Conservation (phyloP, 371 early-diverging fungal species). For the Dichotomocladium elegans region DNA sequence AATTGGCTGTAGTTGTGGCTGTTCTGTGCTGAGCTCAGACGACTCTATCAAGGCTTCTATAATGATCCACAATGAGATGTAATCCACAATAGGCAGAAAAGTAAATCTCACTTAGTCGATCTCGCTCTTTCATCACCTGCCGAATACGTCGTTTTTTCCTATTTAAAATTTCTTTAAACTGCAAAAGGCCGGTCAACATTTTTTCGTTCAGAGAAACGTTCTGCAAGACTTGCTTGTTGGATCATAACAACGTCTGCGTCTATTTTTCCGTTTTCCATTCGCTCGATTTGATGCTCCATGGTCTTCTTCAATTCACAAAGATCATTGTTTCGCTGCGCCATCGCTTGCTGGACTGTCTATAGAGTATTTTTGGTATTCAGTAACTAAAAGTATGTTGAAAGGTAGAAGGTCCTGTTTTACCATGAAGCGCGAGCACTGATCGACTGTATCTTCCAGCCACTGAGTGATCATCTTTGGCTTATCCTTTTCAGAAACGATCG, state of each 20-base stretch:
- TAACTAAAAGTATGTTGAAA: neutral
- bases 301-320: slow-evolving; percentile 1
- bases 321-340: slow-evolving; percentile 6
- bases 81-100: neutral
- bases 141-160: slow-evolving; percentile 9
- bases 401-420: neutral
- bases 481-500: neutral
- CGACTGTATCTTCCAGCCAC: slow-evolving; percentile 11
- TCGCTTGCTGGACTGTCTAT: neutral
- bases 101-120: slow-evolving; percentile 1
- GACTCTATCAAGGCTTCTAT: neutral
- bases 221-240: neutral
- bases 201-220: neutral
- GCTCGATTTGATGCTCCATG: slow-evolving; percentile 4
- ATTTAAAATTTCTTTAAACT: slow-evolving; percentile 11
- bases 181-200: neutral
- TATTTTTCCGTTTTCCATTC: slow-evolving; percentile 4
- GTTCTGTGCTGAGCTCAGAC: neutral
- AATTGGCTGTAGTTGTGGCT: neutral
- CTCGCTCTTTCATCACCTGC: neutral
- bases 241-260: slow-evolving; percentile 7
- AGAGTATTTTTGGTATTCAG: no score
- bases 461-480: neutral
- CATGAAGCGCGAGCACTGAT: neutral
- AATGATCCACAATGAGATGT: neutral